Evolutionary conservation across 1,284 basidiomycete species (phyloP).

Genomic region (Cutaneotrichosporon mucoides): DNA sequence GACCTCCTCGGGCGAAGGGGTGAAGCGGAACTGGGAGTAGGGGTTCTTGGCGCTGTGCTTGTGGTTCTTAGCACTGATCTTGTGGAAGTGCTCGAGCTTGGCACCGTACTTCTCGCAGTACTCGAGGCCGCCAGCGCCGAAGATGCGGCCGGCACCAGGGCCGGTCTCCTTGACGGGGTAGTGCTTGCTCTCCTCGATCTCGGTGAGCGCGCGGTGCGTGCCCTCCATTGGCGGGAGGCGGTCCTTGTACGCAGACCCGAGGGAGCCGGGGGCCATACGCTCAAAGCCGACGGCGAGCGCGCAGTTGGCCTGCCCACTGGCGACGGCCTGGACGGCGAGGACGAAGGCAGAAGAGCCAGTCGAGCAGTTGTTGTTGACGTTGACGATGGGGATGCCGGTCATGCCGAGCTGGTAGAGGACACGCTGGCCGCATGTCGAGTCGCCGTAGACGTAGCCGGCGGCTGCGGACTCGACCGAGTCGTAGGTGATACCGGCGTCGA

Average conservation of each 20-base stretch:
- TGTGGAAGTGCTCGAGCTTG: constrained; percentile 13
- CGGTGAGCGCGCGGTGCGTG: constrained; percentile 11
- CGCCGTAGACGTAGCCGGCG: constrained; percentile 21
- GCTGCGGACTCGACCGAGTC: constrained; percentile 16
- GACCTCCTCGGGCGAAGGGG: constrained; percentile 14
- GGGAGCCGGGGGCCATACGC: constrained; percentile 21
- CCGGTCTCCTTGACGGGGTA: constrained; percentile 15
- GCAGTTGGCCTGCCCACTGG: constrained; percentile 18
- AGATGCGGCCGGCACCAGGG: constrained; percentile 16
- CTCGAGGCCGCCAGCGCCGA: constrained; percentile 20
- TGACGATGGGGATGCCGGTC: constrained; percentile 21
- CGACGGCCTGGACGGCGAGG: constrained; percentile 8
- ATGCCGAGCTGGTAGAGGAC: constrained; percentile 22
- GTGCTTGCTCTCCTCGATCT: constrained; percentile 17
- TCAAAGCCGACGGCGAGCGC: constrained; percentile 21
- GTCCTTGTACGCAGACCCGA: constrained; percentile 14
- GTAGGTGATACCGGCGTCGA: constrained; percentile 20
- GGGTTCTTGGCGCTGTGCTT: constrained; percentile 19
- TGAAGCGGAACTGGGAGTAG: constrained; percentile 24
- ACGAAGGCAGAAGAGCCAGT: constrained; percentile 20
- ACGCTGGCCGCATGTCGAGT: constrained; percentile 20
- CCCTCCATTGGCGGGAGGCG: constrained; percentile 13
- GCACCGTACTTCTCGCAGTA: constrained; percentile 19
- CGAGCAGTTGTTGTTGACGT: constrained; percentile 25
- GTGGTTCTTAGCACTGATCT: constrained; percentile 24